Evolutionary conservation across 2,329 filamentous ascomycete species (phyloP).

Genomic region (Gyromitra esculenta): DNA sequence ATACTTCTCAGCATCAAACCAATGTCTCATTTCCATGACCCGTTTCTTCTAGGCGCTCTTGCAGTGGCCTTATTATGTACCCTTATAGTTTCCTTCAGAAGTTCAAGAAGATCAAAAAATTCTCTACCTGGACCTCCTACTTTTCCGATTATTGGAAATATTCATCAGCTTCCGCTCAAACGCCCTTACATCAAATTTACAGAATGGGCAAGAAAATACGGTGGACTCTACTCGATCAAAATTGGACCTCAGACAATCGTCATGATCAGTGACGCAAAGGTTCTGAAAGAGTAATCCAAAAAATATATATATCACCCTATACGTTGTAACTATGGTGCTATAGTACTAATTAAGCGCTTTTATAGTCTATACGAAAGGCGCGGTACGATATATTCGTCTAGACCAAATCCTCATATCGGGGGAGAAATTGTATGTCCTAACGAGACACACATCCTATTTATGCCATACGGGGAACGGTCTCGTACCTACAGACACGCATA

Average conservation of each 20-base stretch:
- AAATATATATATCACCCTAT: not conserved
- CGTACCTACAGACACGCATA: slow-evolving; percentile 3
- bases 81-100: slow-evolving; percentile 7
- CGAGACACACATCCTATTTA: slow-evolving; percentile 21
- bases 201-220: slow-evolving; percentile 33
- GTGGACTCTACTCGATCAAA: slow-evolving; percentile 27
- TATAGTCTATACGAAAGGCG: slow-evolving; percentile 22
- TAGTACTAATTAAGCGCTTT: not conserved
- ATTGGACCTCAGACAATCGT: slow-evolving; percentile 20
- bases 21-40: not conserved
- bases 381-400: slow-evolving; percentile 19
- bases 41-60: not conserved
- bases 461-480: slow-evolving; percentile 16
- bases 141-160: slow-evolving; percentile 17
- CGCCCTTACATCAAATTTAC: slow-evolving; percentile 19
- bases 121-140: slow-evolving; percentile 26
- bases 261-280: slow-evolving; percentile 22
- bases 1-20: not conserved
- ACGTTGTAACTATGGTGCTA: not conserved
- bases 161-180: slow-evolving; percentile 13
- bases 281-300: slow-evolving; percentile 11
- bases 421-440: slow-evolving; percentile 21
- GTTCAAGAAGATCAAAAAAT: not conserved
- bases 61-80: slow-evolving; percentile 1
- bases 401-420: slow-evolving; percentile 16